Percentiles rank a stretch among this genome's conserved stretches.
phyloP scores from a whole-genome alignment of 108 stramenopile genomes.

The Asterionellopsis glacialis region DNA sequence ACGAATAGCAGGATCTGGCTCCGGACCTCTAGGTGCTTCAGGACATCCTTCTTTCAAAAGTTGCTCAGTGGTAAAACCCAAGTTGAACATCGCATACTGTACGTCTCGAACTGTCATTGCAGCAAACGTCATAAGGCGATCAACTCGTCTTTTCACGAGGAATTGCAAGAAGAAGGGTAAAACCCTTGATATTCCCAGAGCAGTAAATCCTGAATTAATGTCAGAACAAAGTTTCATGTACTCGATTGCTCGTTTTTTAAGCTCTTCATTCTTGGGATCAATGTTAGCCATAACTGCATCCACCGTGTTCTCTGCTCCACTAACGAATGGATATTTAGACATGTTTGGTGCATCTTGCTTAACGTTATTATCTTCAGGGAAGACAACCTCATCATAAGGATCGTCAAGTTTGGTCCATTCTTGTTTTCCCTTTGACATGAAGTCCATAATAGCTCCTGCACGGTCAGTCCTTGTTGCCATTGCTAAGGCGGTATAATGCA shows the following conservation, averaged over 20 bases:
- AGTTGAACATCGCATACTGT: slow-evolving; percentile 47
- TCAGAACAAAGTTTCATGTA: slow-evolving; percentile 41
- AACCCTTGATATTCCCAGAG: slow-evolving; percentile 35
- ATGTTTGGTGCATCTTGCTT: slow-evolving; percentile 27
- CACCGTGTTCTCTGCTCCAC: slow-evolving; percentile 21
- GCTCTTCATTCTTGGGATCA: slow-evolving; percentile 30
- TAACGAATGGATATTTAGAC: slow-evolving; percentile 32
- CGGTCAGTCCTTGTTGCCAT: slow-evolving; percentile 35
- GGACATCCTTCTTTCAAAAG: slow-evolving; percentile 34
- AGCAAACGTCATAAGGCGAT: slow-evolving; percentile 39
- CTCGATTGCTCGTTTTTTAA: slow-evolving; percentile 14
- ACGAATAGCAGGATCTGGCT: slow-evolving; percentile 48
- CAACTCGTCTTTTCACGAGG: slow-evolving; percentile 26
- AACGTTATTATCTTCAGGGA: slow-evolving; percentile 32
- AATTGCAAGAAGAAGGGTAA: slow-evolving; percentile 42
- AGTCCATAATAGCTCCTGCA: slow-evolving; percentile 45
- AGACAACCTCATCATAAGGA: slow-evolving; percentile 50
- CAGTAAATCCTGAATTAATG: slow-evolving; percentile 45
- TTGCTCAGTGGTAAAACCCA: slow-evolving; percentile 29
- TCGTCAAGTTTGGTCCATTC: slow-evolving; percentile 42
- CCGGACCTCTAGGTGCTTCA: slow-evolving; percentile 29
- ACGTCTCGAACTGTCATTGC: slow-evolving; percentile 48
- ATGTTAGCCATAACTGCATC: slow-evolving; percentile 23
- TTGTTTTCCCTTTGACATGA: slow-evolving; percentile 46
- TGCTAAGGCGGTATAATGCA: slow-evolving; percentile 37